These are phyloP conservation scores for Leccinum fibrillosum DNA, from an alignment of 768 basidiomycete genomes.

Conservation along the genomic window DNA sequence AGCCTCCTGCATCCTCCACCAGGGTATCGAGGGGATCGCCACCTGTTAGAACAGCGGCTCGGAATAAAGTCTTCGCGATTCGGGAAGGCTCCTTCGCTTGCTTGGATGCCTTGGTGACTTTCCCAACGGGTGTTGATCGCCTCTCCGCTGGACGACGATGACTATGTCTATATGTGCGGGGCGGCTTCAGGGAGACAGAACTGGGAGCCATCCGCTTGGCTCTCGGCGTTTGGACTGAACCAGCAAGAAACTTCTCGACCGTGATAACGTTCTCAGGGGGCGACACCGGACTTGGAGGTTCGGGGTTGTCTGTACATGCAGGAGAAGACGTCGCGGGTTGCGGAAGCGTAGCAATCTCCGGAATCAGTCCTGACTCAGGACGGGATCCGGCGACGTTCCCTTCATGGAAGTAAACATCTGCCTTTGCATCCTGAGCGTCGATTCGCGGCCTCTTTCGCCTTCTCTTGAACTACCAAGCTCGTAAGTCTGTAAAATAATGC, in stretches of 20 bases:
- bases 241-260: conserved; percentile 26
- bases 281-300: neutral
- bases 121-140: neutral
- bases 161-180: conserved; percentile 19
- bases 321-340: conserved; percentile 6
- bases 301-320: neutral
- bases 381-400: neutral
- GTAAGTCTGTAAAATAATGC: neutral
- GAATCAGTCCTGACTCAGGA: conserved; percentile 8
- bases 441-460: conserved; percentile 22
- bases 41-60: conserved; percentile 26
- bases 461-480: conserved; percentile 21
- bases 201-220: neutral
- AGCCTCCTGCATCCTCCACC: conserved; percentile 7
- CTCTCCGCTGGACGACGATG: neutral
- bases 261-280: conserved; percentile 14
- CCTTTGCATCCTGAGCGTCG: neutral
- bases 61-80: conserved; percentile 15
- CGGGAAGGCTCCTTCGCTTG: neutral
- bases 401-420: neutral
- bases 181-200: neutral
- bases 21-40: conserved; percentile 23
- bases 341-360: conserved; percentile 17
- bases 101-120: neutral
- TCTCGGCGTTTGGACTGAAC: conserved; percentile 1